Evolutionary conservation across 495 filamentous ascomycete genomes (phyloP).

Genomic region (Talaromyces ruber): DNA sequence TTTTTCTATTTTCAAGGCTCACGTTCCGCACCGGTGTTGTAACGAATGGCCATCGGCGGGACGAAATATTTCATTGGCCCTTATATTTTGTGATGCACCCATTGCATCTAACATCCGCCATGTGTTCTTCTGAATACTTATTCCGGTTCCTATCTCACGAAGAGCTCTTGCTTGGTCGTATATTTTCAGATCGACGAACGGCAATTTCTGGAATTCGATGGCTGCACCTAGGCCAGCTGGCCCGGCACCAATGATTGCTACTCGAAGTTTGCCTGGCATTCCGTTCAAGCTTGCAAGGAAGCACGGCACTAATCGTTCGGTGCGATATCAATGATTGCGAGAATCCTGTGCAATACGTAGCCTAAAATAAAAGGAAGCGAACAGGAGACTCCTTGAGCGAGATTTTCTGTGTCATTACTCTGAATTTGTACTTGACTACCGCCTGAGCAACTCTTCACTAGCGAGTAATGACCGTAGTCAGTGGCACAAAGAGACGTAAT

Average conservation of each 20-base stretch:
- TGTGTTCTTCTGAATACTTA: conserved; percentile 14
- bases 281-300: background rate
- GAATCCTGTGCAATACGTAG: too few species aligned
- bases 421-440: too few species aligned
- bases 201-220: conserved; percentile 37
- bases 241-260: conserved; percentile 39
- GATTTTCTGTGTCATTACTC: too few species aligned
- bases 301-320: too few species aligned
- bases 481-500: too few species aligned
- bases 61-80: conserved; percentile 12
- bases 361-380: too few species aligned
- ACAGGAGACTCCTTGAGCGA: too few species aligned
- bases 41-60: conserved; percentile 12
- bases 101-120: conserved; percentile 19
- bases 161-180: conserved; percentile 41
- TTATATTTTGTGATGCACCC: conserved; percentile 14
- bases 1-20: too few species aligned
- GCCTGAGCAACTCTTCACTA: too few species aligned
- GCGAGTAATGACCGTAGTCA: too few species aligned
- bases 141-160: conserved; percentile 38
- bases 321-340: too few species aligned
- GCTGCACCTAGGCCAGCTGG: conserved; percentile 41
- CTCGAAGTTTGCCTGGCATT: background rate
- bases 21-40: conserved; percentile 14
- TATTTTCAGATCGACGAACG: conserved; percentile 32